Base-by-base conservation (phyloP, 129 eudicot genomes). In the Saposhnikovia divaricata region DNA sequence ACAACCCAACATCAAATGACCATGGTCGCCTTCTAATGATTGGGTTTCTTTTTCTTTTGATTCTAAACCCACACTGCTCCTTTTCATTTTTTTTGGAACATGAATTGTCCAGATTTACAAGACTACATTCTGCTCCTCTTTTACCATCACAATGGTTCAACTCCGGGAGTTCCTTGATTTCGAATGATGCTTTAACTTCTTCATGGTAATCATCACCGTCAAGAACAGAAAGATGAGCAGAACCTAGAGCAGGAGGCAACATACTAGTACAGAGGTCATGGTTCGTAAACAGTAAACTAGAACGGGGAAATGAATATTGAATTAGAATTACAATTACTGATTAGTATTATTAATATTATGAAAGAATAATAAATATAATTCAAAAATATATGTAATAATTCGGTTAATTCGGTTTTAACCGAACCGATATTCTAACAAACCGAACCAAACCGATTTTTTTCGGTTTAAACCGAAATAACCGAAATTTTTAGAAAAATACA, bases 171-270 rank as follows among this genome's bases (percentile, higher is more conserved):
- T 77, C 79, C 48, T 72, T 44, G 19, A 13, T 44, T 31, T 42
- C 85, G 12, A 78, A 42, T 63, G 57, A 7, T 57, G 27, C 70
- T 73, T 43, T 65, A 13, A 25, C 75, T 80, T 80, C 87, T 53
- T 51, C 66, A 28, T 15, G 21, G 18, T 80, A 76, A 48, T 82
- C 75, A 46, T 37, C 70, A 53, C 73, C 46, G 55, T 89, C 95
- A 66, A 93, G 96, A 86, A 85, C 83, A 8, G 98, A 93, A 79
- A 90, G 72, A 28, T 82, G 73, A 31, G 97, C 96, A 34, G 87
- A 91, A 65, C 96, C 96, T 55, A 91, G 42, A 37, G 79, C 85
- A 72, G 80, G 79, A 66, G 97, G 89, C 79, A 91, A 65, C 98
- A 88, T 89, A 47, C 98, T n/a, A n/a, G n/a, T n/a, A n/a, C n/a